Percentiles rank a stretch among this genome's conserved stretches.
Conservation (phyloP, 768 basidiomycete species). For the Boletus coccyginus region DNA sequence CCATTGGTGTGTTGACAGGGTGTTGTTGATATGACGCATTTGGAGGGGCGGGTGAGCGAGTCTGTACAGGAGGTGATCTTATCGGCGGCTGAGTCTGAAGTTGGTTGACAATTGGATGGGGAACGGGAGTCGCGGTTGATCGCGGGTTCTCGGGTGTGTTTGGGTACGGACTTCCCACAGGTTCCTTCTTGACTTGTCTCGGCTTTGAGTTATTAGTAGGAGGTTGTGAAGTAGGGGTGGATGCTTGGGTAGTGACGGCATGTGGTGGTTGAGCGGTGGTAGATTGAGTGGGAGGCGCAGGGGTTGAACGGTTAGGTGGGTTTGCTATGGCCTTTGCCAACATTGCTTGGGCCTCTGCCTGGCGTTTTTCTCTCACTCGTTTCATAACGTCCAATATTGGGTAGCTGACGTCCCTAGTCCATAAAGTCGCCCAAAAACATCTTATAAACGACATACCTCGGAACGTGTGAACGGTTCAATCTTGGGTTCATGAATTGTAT, state of each 20-base stretch:
- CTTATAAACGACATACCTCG: conserved; percentile 41
- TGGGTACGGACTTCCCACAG: conserved; percentile 24
- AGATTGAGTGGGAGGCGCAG: conserved; percentile 30
- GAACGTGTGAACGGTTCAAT: conserved; percentile 42
- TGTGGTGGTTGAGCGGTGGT: conserved; percentile 36
- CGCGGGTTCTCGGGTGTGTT: conserved; percentile 29
- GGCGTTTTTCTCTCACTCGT: conserved; percentile 27
- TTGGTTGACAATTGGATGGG: conserved; percentile 33
- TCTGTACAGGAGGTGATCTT: conserved; percentile 29
- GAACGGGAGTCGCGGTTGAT: conserved; percentile 30
- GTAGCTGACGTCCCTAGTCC: conserved; percentile 39
- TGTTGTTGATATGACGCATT: conserved; percentile 24
- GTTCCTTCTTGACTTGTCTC: conserved; percentile 29
- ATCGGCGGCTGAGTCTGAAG: conserved; percentile 29
- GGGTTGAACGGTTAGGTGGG: conserved; percentile 29
- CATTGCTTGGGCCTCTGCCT: conserved; percentile 21
- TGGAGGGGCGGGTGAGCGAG: conserved; percentile 25
- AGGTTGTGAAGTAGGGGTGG: conserved; percentile 31
- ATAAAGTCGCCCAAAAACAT: neutral
- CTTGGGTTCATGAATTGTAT: conserved; percentile 76
- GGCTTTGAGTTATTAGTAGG: conserved; percentile 22
- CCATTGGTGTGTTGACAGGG: conserved; percentile 16
- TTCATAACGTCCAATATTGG: conserved; percentile 53
- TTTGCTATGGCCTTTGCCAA: conserved; percentile 29
- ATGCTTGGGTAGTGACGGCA: conserved; percentile 27